Evolutionary conservation across 1,284 basidiomycete species (phyloP), one percentile per base, ranked within the genome.

Genomic region (Austroboletus niveus): DNA sequence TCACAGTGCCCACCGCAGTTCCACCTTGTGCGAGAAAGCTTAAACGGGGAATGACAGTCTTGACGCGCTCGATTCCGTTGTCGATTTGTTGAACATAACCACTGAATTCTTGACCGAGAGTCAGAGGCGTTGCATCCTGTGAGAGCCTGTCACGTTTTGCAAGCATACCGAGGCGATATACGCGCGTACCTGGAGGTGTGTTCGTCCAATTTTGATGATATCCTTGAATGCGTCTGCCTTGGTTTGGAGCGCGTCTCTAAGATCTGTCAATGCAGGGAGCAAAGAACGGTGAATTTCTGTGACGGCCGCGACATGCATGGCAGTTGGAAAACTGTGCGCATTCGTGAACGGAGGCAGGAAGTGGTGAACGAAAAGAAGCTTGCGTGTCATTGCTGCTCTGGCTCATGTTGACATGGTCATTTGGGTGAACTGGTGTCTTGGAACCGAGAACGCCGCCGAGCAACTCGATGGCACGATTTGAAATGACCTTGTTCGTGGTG

Each of bases 371-470:
- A 29, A 42, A 34, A 22, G 44, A 39, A 22, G 70, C 79, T 58
- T 68, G 92, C 91, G 95, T 96, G 74, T 99, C 97, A 70, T 99
- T 99, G 69, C 94, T 97, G 61, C 92, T 96, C 75, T 99, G 97
- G 70, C 92, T 94, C 91, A 92, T 98, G 79, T 99, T 99, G 66
- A 98, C 96, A 75, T 99, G 97, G 71, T 99, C 97, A 72, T 99
- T 99, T 42, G 97, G 97, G 73, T 99, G 97, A 11, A 99, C 95
- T 29, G 97, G 97, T 68, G 83, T 94, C 80, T 99, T 99, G 55
- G 89, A 92, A 42, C 97, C 97, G 50, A 98, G 79, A 74, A 97
- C 82, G 29, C 97, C 97, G 22, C 97, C 97, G 57, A 99, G 85
- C 59, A 98, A 77, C 76, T 99, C 94, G 66, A 99, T 99, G 35